These are phyloP conservation scores for Neofusicoccum ribis DNA, from an alignment of 2,329 filamentous ascomycete species.

Conservation along the genomic window DNA sequence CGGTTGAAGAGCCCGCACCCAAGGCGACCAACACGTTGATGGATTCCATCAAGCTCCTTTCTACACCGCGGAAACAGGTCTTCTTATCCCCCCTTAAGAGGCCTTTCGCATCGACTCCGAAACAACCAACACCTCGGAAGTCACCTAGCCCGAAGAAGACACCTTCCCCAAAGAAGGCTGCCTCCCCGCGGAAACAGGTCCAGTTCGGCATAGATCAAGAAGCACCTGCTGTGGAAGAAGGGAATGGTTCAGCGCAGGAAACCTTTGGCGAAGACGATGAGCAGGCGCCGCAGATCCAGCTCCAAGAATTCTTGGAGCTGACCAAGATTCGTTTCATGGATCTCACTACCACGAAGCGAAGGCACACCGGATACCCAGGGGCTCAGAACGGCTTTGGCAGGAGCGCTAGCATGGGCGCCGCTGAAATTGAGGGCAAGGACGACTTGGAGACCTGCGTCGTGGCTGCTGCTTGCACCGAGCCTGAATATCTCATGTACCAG, in stretches of 20 bases:
- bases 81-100: conserved; percentile 45
- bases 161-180: conserved; percentile 36
- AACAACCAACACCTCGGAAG: conserved; percentile 39
- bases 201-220: conserved; percentile 24
- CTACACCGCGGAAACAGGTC: conserved; percentile 50
- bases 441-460: conserved; percentile 78
- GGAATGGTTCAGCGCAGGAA: conserved; percentile 51
- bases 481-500: conserved; percentile 91
- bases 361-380: conserved; percentile 65
- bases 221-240: conserved; percentile 41
- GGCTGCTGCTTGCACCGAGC: conserved; percentile 85
- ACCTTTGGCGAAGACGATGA: conserved; percentile 23
- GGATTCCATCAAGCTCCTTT: conserved; percentile 50
- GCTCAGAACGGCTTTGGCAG: conserved; percentile 45
- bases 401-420: conserved; percentile 24
- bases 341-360: conserved; percentile 79
- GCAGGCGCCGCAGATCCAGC: conserved; percentile 63
- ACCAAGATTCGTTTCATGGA: conserved; percentile 99
- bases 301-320: conserved; percentile 92
- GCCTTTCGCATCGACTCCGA: conserved; percentile 19
- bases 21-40: conserved; percentile 35
- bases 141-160: conserved; percentile 41
- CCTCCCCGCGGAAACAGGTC: conserved; percentile 31
- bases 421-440: conserved; percentile 45
- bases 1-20: conserved; percentile 15